Base-by-base conservation (phyloP, 768 basidiomycete genomes). In the Kwoniella sp. region DNA sequence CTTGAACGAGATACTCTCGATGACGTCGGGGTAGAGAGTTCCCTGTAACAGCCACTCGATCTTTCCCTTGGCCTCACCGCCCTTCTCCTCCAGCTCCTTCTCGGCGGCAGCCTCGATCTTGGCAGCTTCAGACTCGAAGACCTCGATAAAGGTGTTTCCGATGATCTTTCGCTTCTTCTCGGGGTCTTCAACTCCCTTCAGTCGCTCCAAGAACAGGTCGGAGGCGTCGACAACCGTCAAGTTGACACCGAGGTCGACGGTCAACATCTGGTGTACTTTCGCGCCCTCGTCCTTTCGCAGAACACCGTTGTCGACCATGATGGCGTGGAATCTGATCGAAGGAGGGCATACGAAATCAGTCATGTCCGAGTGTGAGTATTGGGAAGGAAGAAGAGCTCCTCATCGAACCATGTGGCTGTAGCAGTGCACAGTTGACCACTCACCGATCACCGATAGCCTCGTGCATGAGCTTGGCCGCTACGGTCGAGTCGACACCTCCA, bases 261-360 rank as follows among this genome's bases (percentile, higher is more conserved):
- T 91, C 57, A 99, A 86, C 93, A 95, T 97, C 72, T 89, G 87
- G 81, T 95, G 81, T 17, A 99, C 96, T 80, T 96, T 93, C 58
- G 86, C 77, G 11, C 89, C 93, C 80, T 99, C 96, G 76, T 97
- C 89, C 70, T 90, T 82, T 58, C 96, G 90, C 12, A 99, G 85
- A 29, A 98, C 95, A 63, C 96, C 96, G 76, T 99, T 99, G 82
- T 98, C 95, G 50, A 98, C 96, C 93, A 98, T 94, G 83, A 98
- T 96, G 11, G 94, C 96, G 76, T 95, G 96, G 85, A 99, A 99
- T 65, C 94, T 95, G 73, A 55, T 15, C 34, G 25, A 23, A 13
- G 17, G 7, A 62, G 34, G 15, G 2, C n/a, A 9, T 22, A 34
- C 15, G 34, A 61, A 52, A 15, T 55, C 1, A 55, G 15, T 29